Evolutionary conservation across 108 stramenopile species (phyloP), one percentile per base, ranked within the genome.

Genomic region (Fragilaria crotonensis): DNA sequence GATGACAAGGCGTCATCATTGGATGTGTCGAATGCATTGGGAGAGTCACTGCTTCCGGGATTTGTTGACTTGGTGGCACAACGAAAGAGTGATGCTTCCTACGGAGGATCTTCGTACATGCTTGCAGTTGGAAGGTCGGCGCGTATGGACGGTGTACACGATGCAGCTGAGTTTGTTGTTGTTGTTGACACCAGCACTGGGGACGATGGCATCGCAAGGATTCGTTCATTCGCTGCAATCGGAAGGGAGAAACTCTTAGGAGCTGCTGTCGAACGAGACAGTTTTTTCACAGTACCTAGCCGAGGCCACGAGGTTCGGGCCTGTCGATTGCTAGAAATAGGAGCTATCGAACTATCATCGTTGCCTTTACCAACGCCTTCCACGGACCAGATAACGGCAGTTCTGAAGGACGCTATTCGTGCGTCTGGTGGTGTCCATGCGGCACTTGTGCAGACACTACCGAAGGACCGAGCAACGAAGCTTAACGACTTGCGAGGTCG

Each of bases 51-150:
- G 32, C 46, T 80, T n/a, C 77, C 79, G 25, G 83, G 83, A 18
- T 84, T 76, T 65, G 44, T 70, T 27, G 83, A 84, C 68, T 41
- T 84, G 33, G 63, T 84, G n/a, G 79, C 74, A 9, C 71, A 79
- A 67, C 74, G 77, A 22, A 76, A 70, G 55, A 75, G 79, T 9
- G 77, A 76, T 52, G 79, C 80, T 17, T 67, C 72, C 26, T 80
- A 81, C 46, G 79, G 77, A 31, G 74, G 77, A 0, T 73, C 77
- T 3, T 73, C 58, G 5, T 84, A 84, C 50, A 65, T 70, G 45
- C 52, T 84, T 17, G 64, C 80, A 21, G 32, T 70, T 0, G 75
- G 75, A 20, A 52, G 49, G 47, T 66, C 67, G 51, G 72, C 72
- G 46, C 52, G 58, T 11, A 50, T 77, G 22, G 71, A 72, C 25